Conservation (phyloP, 192 early-diverging fungal genomes). For the Coemansia sp. region DNA sequence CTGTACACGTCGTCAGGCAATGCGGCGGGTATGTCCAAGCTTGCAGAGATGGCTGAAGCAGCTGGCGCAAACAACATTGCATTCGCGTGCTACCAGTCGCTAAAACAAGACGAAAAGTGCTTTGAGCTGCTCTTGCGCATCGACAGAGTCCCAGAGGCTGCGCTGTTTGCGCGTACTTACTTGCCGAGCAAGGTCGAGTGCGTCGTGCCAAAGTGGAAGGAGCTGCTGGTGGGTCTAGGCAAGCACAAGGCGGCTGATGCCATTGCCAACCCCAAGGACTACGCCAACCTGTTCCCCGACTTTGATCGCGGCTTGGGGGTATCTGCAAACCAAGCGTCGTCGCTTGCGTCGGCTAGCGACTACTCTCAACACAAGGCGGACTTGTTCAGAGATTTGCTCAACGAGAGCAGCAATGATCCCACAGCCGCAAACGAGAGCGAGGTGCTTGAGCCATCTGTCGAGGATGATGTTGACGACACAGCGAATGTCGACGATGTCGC, state of each 20-base stretch:
- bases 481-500: background rate
- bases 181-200: constrained; percentile 73
- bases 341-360: constrained; percentile 9
- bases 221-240: constrained; percentile 64
- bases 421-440: constrained; percentile 12
- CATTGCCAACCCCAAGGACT: constrained; percentile 81
- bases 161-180: constrained; percentile 90
- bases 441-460: background rate
- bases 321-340: background rate
- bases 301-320: constrained; percentile 37
- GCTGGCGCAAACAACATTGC: constrained; percentile 92
- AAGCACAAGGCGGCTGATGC: constrained; percentile 86
- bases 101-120: constrained; percentile 78
- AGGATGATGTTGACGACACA: constrained; percentile 3
- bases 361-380: constrained; percentile 36
- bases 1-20: constrained; percentile 92
- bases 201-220: constrained; percentile 80
- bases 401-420: constrained; percentile 1
- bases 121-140: constrained; percentile 86
- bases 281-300: constrained; percentile 90
- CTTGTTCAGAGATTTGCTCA: constrained; percentile 25
- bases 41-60: constrained; percentile 66
- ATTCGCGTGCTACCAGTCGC: constrained; percentile 78
- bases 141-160: constrained; percentile 92
- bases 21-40: constrained; percentile 67